phyloP scores from a whole-genome alignment of 164 flowering plant species.

The Cinnamomum micranthum region DNA sequence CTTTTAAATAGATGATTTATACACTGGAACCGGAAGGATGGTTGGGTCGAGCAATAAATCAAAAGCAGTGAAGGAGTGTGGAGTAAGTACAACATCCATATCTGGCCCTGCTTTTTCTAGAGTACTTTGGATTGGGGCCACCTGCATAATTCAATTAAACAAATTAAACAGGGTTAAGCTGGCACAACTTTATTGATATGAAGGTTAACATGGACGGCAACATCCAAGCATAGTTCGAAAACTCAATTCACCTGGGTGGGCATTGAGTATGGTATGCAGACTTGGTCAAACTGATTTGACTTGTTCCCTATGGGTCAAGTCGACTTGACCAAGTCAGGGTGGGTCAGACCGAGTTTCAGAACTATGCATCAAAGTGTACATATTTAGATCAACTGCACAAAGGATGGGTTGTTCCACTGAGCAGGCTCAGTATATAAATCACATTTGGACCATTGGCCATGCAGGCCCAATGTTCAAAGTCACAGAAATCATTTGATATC shows the following conservation, averaged over 20 bases:
- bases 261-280: background rate
- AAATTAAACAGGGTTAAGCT: background rate
- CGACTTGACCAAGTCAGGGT: background rate
- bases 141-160: slow-evolving; percentile 29
- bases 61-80: slow-evolving; percentile 67
- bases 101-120: slow-evolving; percentile 39
- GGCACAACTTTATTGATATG: background rate
- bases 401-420: no score
- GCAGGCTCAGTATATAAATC: no score
- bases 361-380: no score
- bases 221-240: no score
- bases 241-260: background rate
- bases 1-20: slow-evolving; percentile 24
- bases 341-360: no score
- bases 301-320: background rate
- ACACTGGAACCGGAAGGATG: slow-evolving; percentile 17
- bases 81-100: slow-evolving; percentile 47
- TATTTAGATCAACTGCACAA: no score
- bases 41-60: slow-evolving; percentile 37
- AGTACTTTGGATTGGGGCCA: slow-evolving; percentile 33
- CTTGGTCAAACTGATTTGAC: no score
- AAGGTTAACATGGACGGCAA: no score
- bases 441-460: no score
- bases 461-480: no score
- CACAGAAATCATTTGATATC: no score